These are phyloP conservation scores for Prunella vulgaris DNA, from an alignment of 257 asterid genomes.

Conservation along the genomic window DNA sequence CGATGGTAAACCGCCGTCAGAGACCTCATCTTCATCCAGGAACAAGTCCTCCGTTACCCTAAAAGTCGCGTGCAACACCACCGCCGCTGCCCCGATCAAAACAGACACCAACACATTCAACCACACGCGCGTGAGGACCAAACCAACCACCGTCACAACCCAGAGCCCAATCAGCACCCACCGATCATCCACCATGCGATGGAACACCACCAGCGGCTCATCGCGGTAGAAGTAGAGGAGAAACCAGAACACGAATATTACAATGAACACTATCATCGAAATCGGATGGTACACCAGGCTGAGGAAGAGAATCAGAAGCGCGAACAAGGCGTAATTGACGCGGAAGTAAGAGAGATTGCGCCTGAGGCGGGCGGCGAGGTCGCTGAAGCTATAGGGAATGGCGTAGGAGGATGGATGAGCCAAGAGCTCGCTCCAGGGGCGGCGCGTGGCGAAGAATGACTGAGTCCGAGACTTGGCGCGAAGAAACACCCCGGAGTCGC, in stretches of 20 bases:
- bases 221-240: constrained; percentile 55
- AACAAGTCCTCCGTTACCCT: constrained; percentile 67
- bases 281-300: constrained; percentile 66
- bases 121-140: constrained; percentile 61
- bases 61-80: constrained; percentile 47
- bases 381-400: constrained; percentile 39
- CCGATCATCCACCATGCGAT: constrained; percentile 64
- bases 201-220: constrained; percentile 47
- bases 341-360: constrained; percentile 63
- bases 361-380: constrained; percentile 36
- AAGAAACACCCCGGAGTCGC: constrained; percentile 20
- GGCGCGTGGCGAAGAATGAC: constrained; percentile 43
- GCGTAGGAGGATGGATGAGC: constrained; percentile 63
- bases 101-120: constrained; percentile 54
- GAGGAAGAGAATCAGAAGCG: constrained; percentile 43
- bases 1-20: constrained; percentile 49
- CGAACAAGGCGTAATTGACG: constrained; percentile 49
- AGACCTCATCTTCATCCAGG: constrained; percentile 57
- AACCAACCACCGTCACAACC: constrained; percentile 38
- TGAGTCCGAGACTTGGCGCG: constrained; percentile 39
- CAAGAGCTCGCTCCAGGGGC: constrained; percentile 74
- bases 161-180: constrained; percentile 38
- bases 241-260: constrained; percentile 47
- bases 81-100: constrained; percentile 35
- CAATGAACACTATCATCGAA: constrained; percentile 53